phyloP scores from a whole-genome alignment of 495 filamentous ascomycete genomes.

The Penicillium cinerascens region DNA sequence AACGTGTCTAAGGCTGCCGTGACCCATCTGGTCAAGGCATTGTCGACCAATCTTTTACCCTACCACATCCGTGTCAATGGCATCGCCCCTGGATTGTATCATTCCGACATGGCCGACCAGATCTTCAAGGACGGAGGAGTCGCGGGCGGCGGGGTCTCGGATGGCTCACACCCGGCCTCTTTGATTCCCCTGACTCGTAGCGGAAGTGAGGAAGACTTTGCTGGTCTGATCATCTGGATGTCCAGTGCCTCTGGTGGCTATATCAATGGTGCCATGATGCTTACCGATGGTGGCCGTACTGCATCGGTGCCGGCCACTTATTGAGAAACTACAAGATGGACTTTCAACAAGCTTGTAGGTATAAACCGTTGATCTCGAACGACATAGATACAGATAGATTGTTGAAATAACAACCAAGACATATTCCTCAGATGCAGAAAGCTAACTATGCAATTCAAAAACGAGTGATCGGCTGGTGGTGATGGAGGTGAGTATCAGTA shows the following conservation, averaged over 20 bases:
- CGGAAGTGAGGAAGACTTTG: conserved; percentile 61
- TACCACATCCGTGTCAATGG: conserved; percentile 63
- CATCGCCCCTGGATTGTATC: conserved; percentile 64
- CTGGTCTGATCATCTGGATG: conserved; percentile 59
- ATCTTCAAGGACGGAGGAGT: conserved; percentile 15
- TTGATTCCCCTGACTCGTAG: conserved; percentile 51
- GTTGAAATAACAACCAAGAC: not conserved
- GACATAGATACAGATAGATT: not conserved
- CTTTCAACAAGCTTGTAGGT: not conserved
- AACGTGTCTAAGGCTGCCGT: conserved; percentile 61
- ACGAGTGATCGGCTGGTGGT: no score
- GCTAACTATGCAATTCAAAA: not conserved
- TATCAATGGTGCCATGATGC: conserved; percentile 54
- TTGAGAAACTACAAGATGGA: conserved; percentile 12
- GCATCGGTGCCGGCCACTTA: conserved; percentile 46
- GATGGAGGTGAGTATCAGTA: not conserved
- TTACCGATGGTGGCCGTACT: conserved; percentile 60
- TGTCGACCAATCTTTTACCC: conserved; percentile 49
- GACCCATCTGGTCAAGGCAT: conserved; percentile 61
- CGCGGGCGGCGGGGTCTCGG: conserved; percentile 22
- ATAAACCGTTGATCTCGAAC: not conserved
- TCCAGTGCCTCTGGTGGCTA: conserved; percentile 59
- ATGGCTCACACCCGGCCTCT: conserved; percentile 41
- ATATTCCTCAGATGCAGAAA: not conserved
- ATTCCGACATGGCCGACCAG: conserved; percentile 58